These are phyloP conservation scores for Trichosanthes cucumerina DNA, from an alignment of 306 rosid species.

Conservation along the genomic window DNA sequence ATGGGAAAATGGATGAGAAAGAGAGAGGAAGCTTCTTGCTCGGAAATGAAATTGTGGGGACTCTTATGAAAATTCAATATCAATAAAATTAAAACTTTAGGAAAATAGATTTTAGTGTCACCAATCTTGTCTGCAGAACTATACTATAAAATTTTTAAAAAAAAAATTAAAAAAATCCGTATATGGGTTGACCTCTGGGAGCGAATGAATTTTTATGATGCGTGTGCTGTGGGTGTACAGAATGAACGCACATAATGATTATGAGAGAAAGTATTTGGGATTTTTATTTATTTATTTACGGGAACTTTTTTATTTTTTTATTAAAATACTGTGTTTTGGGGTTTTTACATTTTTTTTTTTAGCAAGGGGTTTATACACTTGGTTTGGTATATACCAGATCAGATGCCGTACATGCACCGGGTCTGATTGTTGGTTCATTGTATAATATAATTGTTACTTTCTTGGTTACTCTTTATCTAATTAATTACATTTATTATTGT, in stretches of 20 bases:
- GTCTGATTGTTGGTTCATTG: neutral
- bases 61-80: neutral
- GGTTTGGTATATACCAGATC: neutral
- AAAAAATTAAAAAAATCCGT: neutral
- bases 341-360: no score
- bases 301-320: neutral
- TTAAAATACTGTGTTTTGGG: neutral
- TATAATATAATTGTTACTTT: neutral
- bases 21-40: neutral
- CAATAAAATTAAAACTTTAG: neutral
- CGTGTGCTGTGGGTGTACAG: neutral
- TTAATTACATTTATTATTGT: neutral
- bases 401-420: neutral
- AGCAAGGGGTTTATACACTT: neutral
- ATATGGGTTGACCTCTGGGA: neutral
- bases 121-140: neutral
- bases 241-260: neutral
- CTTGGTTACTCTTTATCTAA: neutral
- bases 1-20: neutral
- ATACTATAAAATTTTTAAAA: neutral
- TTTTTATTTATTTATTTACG: neutral
- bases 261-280: neutral
- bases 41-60: constrained; percentile 8
- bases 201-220: neutral
- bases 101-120: constrained; percentile 1